Evolutionary conservation across 169 alveolate genomes (phyloP), one percentile per base, ranked within the genome.

Genomic region (Plasmodium berghei): DNA sequence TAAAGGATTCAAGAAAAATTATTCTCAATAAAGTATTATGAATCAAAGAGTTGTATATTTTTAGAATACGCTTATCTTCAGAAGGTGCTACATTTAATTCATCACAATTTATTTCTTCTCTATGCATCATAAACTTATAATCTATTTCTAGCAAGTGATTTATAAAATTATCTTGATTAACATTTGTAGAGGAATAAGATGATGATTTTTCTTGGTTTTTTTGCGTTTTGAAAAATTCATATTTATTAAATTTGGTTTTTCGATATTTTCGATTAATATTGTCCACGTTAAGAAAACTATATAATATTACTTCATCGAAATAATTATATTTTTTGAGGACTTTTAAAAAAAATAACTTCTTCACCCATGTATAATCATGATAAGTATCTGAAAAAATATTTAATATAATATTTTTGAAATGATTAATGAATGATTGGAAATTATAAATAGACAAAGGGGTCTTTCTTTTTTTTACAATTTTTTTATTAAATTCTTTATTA

Each of bases 1-100:
- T 86, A 69, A 86, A 86, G n/a, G 73, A 55, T 72, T 86, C 87
- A 14, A 86, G 70, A 54, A 86, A 86, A 45, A 71, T 54, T 24
- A 24, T 42, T 59, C 46, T 86, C 46, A 86, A 70, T 54, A 86
- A 72, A 12, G 87, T 86, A 71, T 52, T 70, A 10, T 52, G 40
- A 24, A 86, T 20, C 42, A 86, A 40, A 10, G 42, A 18, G 52
- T 34, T 61, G 18, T 86, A 86, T 12, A 64, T 42, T 66, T 71
- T 71, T 16, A 70, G 9, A 48, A 45, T n/a, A 1, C 28, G 16
- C 26, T 86, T 86, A 5, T 86, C 87, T 42, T 71, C 91, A 24
- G 48, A 12, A 49, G 90, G 22, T 54, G 18, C 1, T 34, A 34
- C 42, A 16, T 52, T 56, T 67, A 42, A 34, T 28, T 80, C 90